Evolutionary conservation across 306 rosid genomes (phyloP), one percentile per base, ranked within the genome.

Genomic region (Vachellia pachyceras): DNA sequence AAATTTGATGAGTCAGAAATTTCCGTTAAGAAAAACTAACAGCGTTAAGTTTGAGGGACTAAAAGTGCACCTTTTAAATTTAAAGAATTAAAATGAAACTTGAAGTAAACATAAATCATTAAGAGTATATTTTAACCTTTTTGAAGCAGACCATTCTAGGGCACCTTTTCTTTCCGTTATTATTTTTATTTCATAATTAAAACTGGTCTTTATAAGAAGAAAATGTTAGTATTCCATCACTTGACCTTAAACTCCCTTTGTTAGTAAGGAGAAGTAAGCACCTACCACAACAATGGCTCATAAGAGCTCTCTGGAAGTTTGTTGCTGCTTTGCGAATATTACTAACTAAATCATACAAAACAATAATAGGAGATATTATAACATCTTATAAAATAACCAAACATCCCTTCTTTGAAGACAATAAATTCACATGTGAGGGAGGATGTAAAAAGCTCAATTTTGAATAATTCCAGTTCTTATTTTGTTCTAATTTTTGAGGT

Each of bases 331-430:
- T 35, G 37, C 22, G 61, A 44, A 65, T 72, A 65, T 36, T 44
- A 11, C 40, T 63, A 36, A 47, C 52, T 7, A 14, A 49, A 14
- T 3, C 11, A n/a, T 18, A 39, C 52, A 60, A 57, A n/a, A 37
- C 40, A 68, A 73, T 75, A 46, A 73, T 75, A 46, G 64, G 57
- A 65, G 71, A 44, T 35, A 69, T 41, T 76, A 29, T 33, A 71
- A 39, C 3, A n/a, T 15, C 58, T 50, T 17, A 13, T 40, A 77
- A 52, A 72, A 76, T 42, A 75, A 69, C 45, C 35, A 55, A 80
- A 42, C 55, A 76, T 44, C 25, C 66, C 64, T 64, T 70, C 47
- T 69, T 52, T 52, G 79, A 84, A 12, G 82, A 77, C 11, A 70
- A 81, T 39, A 72, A 72, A 3, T 29, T 25, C 22, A 64, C 75